Base-by-base conservation (phyloP, 2,329 filamentous ascomycete genomes). In the Emmonsiellopsis sp. region DNA sequence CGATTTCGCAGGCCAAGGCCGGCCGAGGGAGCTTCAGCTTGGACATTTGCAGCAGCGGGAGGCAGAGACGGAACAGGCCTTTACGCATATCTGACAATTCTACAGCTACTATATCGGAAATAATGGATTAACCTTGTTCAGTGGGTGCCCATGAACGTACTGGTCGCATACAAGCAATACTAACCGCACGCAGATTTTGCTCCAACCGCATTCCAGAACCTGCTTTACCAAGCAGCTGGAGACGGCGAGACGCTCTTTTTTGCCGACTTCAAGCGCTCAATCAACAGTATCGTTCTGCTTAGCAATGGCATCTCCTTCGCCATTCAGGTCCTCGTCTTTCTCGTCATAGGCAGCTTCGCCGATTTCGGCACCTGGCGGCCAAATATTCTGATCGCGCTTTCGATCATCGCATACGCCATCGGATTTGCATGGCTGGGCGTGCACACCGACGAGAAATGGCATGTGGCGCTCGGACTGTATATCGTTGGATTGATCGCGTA, bases 371-470 rank as follows among this genome's bases (percentile, higher is more conserved):
- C 75, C 10, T 84, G 83, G 68, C 70, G 81, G 10, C 81, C 81
- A 9, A 82, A 79, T 63, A 80, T 86, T 52, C 70, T 87, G 7
- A 76, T 86, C 48, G 76, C 75, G 7, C 74, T 83, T 57, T 84
- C 81, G 2, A 58, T 83, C 6, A 61, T 85, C 37, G 81, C 83
- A 0, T 87, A 76, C 64, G 82, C 68, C 36, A 77, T 84, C 56
- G 84, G 82, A 1, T 86, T 86, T 57, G 83, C 75, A 49, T 87
- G 83, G 81, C 66, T 87, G 1, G 83, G 82, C 17, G 82, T 87
- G 0, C 81, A 85, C 55, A 77, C 75, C 0, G 66, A 76, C 13
- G 71, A 74, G 2, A 73, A 83, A 62, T 87, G 84, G 84, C 73
- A 77, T 47, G 69, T 76, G 7, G 84, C 73, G 0, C 74, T 80